Evolutionary conservation across 2,329 filamentous ascomycete species (phyloP).

Genomic region (Penicillium thymicola): DNA sequence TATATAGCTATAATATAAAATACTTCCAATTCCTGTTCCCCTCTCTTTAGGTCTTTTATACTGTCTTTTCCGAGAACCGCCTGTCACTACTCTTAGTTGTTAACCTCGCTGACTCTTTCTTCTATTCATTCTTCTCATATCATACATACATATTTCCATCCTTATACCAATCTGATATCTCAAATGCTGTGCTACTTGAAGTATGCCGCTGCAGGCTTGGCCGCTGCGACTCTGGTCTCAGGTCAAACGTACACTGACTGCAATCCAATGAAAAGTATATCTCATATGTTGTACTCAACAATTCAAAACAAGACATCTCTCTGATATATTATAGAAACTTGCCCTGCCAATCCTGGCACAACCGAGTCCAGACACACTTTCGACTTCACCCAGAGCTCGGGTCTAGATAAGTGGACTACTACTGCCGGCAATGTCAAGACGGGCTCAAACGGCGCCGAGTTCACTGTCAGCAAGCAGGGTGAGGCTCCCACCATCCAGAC

Average conservation of each 20-base stretch:
- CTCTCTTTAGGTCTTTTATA: neutral
- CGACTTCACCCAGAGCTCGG: neutral
- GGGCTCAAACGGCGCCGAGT: neutral
- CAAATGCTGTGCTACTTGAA: neutral
- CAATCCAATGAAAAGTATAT: neutral
- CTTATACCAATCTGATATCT: no score
- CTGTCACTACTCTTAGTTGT: neutral
- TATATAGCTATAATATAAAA: neutral
- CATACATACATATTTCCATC: neutral
- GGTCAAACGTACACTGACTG: neutral
- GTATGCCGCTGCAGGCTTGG: neutral
- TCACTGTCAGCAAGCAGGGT: neutral
- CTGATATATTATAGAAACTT: neutral
- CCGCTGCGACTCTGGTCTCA: neutral
- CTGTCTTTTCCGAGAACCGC: neutral
- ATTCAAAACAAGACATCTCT: neutral
- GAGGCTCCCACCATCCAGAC: slow-evolving; percentile 30
- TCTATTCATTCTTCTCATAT: neutral
- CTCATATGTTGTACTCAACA: neutral
- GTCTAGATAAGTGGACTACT: neutral
- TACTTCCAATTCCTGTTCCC: neutral
- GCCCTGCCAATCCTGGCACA: neutral
- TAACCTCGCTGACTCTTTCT: neutral
- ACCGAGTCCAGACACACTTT: neutral
- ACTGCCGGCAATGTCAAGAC: neutral